Evolutionary conservation across 1,284 basidiomycete genomes (phyloP).

Genomic region (Cutaneotrichosporon sp.): DNA sequence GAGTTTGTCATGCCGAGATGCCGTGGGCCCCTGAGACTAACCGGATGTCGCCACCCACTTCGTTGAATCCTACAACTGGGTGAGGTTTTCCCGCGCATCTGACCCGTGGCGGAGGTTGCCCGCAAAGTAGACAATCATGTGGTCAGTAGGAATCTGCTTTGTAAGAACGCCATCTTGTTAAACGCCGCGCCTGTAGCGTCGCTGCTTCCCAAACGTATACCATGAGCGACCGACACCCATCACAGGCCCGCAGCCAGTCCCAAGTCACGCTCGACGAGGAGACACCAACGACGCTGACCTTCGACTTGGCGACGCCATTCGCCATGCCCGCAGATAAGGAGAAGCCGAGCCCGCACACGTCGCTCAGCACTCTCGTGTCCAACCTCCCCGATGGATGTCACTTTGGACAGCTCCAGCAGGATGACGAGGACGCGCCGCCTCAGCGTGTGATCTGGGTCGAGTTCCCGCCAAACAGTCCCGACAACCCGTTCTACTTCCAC

Average conservation of each 20-base stretch:
- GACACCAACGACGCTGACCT: not conserved
- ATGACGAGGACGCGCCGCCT: not conserved
- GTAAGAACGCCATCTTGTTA: not conserved
- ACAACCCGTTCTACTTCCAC: slow-evolving; percentile 62
- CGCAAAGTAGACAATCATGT: not conserved
- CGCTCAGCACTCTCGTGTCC: slow-evolving; percentile 8
- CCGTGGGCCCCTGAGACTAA: not conserved
- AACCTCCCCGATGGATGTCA: slow-evolving; percentile 8
- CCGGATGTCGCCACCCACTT: too few relatives aligned
- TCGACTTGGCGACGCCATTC: not conserved
- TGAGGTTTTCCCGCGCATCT: not conserved
- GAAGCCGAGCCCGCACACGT: not conserved
- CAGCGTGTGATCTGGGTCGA: slow-evolving; percentile 58
- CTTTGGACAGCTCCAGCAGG: slow-evolving; percentile 4
- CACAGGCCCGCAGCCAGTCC: not conserved
- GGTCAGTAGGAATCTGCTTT: not conserved
- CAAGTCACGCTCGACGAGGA: not conserved
- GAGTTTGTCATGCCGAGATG: slow-evolving; percentile 1
- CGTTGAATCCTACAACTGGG: not conserved
- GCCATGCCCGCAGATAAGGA: not conserved
- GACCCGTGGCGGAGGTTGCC: not conserved
- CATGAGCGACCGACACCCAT: slow-evolving; percentile 1
- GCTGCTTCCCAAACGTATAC: not conserved
- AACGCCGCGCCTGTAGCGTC: not conserved
- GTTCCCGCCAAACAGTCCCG: slow-evolving; percentile 58